A percentile compares a stretch with the other conserved stretches of the same genome.
These are phyloP conservation scores for Yamadazyma sp. DNA, from an alignment of 805 yeast species.

Conservation along the genomic window DNA sequence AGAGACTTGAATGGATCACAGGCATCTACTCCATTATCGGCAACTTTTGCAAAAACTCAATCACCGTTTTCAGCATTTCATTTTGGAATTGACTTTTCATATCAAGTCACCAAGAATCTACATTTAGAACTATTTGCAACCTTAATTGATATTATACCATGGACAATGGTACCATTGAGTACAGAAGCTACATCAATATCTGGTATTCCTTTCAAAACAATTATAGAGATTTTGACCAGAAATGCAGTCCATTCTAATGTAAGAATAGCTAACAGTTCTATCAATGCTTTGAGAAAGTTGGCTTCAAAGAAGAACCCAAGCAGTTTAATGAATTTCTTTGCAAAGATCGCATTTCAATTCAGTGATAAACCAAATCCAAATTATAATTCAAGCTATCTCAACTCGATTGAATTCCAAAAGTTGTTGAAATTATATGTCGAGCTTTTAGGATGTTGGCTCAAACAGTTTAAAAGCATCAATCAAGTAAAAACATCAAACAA, in stretches of 20 bases:
- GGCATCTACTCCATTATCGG: conserved; percentile 8
- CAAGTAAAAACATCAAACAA: conserved; percentile 15
- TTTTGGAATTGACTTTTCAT: conserved; percentile 36
- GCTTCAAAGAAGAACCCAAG: conserved; percentile 71
- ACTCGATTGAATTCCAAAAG: conserved; percentile 58
- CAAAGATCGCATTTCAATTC: conserved; percentile 75
- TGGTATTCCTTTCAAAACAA: conserved; percentile 54
- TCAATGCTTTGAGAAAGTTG: conserved; percentile 58
- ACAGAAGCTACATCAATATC: conserved; percentile 32
- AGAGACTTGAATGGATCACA: conserved; percentile 10
- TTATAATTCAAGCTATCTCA: conserved; percentile 56
- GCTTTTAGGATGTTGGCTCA: conserved; percentile 77
- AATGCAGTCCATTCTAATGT: conserved; percentile 69
- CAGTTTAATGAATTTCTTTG: conserved; percentile 67
- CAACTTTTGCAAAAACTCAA: conserved; percentile 24
- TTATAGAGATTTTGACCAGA: conserved; percentile 73
- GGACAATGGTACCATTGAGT: conserved; percentile 41
- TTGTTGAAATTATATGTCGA: conserved; percentile 73
- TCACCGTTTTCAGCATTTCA: conserved; percentile 40
- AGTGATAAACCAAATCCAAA: conserved; percentile 63
- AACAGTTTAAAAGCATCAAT: conserved; percentile 46
- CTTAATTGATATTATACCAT: conserved; percentile 69
- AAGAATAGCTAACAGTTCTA: conserved; percentile 61
- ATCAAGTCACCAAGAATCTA: conserved; percentile 29
- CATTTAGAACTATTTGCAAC: conserved; percentile 65